Percentiles rank a stretch among this genome's conserved stretches.
Conservation (phyloP, 345 rosid species). For the Euphorbia peplus region DNA sequence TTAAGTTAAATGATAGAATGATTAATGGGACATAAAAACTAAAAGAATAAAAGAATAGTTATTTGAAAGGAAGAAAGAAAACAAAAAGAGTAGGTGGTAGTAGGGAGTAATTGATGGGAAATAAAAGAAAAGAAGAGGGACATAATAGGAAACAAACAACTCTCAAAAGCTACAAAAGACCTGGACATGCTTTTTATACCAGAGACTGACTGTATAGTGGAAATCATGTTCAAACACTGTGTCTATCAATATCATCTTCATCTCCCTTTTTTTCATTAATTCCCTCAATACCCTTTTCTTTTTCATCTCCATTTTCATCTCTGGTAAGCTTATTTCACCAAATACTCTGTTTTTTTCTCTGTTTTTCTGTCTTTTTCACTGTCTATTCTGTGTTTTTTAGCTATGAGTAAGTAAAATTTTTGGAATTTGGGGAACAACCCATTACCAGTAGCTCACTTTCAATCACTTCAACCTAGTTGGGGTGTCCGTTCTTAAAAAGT, state of each 20-base stretch:
- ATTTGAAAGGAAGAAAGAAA: neutral
- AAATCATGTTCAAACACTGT: slow-evolving; percentile 54
- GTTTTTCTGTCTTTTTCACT: neutral
- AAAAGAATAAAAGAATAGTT: too few relatives aligned
- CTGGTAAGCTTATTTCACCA: slow-evolving; percentile 18
- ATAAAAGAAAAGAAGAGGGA: slow-evolving; percentile 3
- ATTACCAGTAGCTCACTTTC: slow-evolving; percentile 8
- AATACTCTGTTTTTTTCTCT: neutral
- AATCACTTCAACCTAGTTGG: too few relatives aligned
- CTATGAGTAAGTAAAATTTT: slow-evolving; percentile 6
- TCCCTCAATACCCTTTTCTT: neutral
- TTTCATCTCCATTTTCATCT: neutral
- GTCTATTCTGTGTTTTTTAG: slow-evolving; percentile 17
- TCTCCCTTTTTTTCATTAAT: slow-evolving; percentile 16
- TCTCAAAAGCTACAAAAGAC: slow-evolving; percentile 29
- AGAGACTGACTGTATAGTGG: slow-evolving; percentile 10
- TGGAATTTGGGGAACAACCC: slow-evolving; percentile 17
- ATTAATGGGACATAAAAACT: neutral
- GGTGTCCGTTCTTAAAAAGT: too few relatives aligned
- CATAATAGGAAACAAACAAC: slow-evolving; percentile 22
- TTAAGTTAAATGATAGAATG: neutral
- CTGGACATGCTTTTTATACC: slow-evolving; percentile 31
- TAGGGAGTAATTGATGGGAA: neutral
- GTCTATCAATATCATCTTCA: slow-evolving; percentile 33
- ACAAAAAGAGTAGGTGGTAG: neutral